Evolutionary conservation across 2,329 filamentous ascomycete species (phyloP), one percentile per base, ranked within the genome.

Genomic region (Fusarium subglutinans): DNA sequence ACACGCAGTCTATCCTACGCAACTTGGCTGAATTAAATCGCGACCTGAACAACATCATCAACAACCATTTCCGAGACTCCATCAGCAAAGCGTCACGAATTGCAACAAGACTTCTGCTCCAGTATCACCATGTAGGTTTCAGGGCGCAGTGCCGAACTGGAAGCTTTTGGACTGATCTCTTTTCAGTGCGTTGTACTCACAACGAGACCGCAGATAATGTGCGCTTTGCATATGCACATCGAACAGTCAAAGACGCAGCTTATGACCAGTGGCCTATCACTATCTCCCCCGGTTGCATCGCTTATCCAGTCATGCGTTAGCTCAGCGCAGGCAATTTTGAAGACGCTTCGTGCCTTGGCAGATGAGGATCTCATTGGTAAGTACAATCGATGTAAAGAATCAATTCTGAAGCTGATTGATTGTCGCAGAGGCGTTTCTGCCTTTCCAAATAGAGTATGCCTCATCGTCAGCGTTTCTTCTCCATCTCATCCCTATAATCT

Each of bases 401-500:
- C 3, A 11, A 20, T 2, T 1, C 3, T 24, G 1, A 14, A 14
- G 28, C 41, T 67, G n/a, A 71, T 22, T 4, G 5, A 0, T 3
- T 18, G 1, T 3, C 11, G 5, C 5, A 53, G 76, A 78, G 45
- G 80, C 82, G 4, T 84, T 84, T 17, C 30, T 84, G 4, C 83
- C 83, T 0, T 84, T 84, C 18, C 83, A 84, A 48, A 79, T 84
- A 17, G 83, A 84, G 64, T 82, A 83, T 43, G 82, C 83, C 11
- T 84, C 82, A 13, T 84, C 83, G 1, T 84, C 83, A 4, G 81
- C 82, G 0, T 84, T 84, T 41, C 78, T 84, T 3, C 78, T 84
- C 6, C 80, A 83, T 22, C 75, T 84, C 0, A 80, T 84, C 9
- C 76, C 74, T 4, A 70, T 78, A 3, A 76, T 80, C 10, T 80